A percentile compares a stretch with the other conserved stretches of the same genome.
These are phyloP conservation scores for Chaetomium cochliodes DNA, from an alignment of 495 filamentous ascomycete genomes.

Conservation along the genomic window DNA sequence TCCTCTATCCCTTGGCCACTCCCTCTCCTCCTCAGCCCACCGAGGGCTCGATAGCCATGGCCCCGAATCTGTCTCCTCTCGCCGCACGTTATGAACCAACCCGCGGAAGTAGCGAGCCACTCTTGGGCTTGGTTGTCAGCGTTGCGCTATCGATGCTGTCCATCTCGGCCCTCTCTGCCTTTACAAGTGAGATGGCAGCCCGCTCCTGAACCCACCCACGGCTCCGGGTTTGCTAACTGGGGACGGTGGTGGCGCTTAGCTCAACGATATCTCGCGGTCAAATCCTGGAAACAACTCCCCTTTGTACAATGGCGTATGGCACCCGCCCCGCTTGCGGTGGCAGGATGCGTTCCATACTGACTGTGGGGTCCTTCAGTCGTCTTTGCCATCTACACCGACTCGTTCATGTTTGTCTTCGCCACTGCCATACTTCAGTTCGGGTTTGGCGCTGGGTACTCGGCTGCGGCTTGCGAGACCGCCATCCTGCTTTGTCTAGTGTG, in stretches of 20 bases:
- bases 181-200: slow-evolving; percentile 42
- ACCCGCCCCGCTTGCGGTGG: neutral
- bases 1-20: neutral
- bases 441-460: slow-evolving; percentile 45
- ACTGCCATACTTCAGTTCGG: slow-evolving; percentile 51
- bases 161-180: slow-evolving; percentile 43
- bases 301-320: slow-evolving; percentile 49
- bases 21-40: too few species aligned
- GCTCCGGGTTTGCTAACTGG: neutral
- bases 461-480: slow-evolving; percentile 46
- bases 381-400: slow-evolving; percentile 52
- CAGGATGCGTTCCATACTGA: neutral
- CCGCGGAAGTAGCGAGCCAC: slow-evolving; percentile 28
- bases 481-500: slow-evolving; percentile 52
- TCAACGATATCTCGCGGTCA: slow-evolving; percentile 40
- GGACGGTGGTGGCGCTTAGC: slow-evolving; percentile 26
- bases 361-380: slow-evolving; percentile 39
- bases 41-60: slow-evolving; percentile 19
- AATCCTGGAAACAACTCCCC: slow-evolving; percentile 46
- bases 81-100: slow-evolving; percentile 4
- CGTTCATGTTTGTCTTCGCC: slow-evolving; percentile 51
- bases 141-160: slow-evolving; percentile 46
- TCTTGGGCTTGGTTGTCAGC: slow-evolving; percentile 42
- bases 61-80: slow-evolving; percentile 2
- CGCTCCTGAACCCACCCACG: neutral